Base-by-base conservation (phyloP, 805 yeast species). In the Candida fluviatilis region DNA sequence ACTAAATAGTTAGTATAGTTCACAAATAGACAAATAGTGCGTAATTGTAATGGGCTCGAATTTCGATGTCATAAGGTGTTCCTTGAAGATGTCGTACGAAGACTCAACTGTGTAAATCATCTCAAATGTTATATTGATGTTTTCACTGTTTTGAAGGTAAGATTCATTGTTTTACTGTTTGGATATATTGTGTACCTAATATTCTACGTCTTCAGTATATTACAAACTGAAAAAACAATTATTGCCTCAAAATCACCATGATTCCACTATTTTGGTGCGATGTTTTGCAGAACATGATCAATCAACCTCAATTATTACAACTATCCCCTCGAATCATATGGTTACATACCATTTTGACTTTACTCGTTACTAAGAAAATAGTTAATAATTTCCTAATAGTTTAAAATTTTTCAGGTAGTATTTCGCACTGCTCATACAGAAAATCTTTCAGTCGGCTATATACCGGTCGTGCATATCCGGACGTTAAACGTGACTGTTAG, bases 1-100 rank as follows among this genome's bases (percentile, higher is more conserved):
- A 55, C 63, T 58, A 50, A 13, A 35, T 17, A 28, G 51, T 45
- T 48, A 48, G 52, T 50, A 46, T 4, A 32, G 18, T n/a, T 7
- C 24, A 6, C 10, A 6, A 21, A 21, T 21, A 21, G 10, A 21
- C n/a, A n/a, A n/a, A n/a, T n/a, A n/a, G n/a, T n/a, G n/a, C n/a
- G n/a, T n/a, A n/a, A n/a, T n/a, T n/a, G n/a, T n/a, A n/a, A n/a
- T n/a, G n/a, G n/a, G n/a, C n/a, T n/a, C n/a, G n/a, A n/a, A n/a
- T n/a, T n/a, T n/a, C n/a, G n/a, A n/a, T n/a, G n/a, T n/a, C n/a
- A n/a, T n/a, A n/a, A n/a, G n/a, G n/a, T n/a, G n/a, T n/a, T n/a
- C n/a, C n/a, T n/a, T n/a, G n/a, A n/a, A n/a, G n/a, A n/a, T n/a
- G n/a, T n/a, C n/a, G n/a, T n/a, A n/a, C n/a, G n/a, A n/a, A n/a